These are phyloP conservation scores for Globisporangium echinulatum DNA, from an alignment of 352 stramenopile genomes.

Conservation along the genomic window DNA sequence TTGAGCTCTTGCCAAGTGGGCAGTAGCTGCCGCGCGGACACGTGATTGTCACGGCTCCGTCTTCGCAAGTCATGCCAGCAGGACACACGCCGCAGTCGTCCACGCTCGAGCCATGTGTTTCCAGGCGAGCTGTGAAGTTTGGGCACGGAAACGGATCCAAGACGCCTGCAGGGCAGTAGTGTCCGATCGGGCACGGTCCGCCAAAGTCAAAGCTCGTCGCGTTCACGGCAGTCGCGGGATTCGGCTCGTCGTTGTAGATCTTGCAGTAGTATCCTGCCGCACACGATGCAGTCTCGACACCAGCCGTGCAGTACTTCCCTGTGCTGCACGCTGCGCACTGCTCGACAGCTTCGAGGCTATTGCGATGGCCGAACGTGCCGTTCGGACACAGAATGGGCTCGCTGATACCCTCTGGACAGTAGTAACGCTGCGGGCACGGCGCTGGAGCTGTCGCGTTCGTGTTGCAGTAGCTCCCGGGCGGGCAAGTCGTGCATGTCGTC, in stretches of 20 bases:
- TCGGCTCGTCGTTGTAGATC: conserved; percentile 48
- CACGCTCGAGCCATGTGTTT: conserved; percentile 37
- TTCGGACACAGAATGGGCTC: conserved; percentile 60
- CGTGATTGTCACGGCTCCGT: conserved; percentile 48
- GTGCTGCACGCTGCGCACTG: conserved; percentile 67
- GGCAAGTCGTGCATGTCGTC: conserved; percentile 37
- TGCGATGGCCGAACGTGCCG: conserved; percentile 68
- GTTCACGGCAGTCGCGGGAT: conserved; percentile 20
- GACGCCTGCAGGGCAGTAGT: conserved; percentile 72
- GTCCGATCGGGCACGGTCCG: conserved; percentile 62
- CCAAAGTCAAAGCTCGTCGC: conserved; percentile 29
- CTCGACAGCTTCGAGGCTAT: conserved; percentile 27
- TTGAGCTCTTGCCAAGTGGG: conserved; percentile 29
- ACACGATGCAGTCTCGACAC: conserved; percentile 65
- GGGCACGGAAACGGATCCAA: conserved; percentile 66
- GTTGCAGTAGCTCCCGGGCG: conserved; percentile 59
- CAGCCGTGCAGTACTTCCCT: conserved; percentile 75
- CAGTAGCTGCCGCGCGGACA: conserved; percentile 70
- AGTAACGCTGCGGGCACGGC: conserved; percentile 59
- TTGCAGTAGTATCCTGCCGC: conserved; percentile 83
- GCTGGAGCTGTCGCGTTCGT: conserved; percentile 44
- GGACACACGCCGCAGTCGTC: conserved; percentile 74
- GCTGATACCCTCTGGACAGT: conserved; percentile 46
- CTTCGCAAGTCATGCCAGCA: conserved; percentile 82
- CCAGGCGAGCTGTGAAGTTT: conserved; percentile 43